Percentiles rank a stretch among this genome's conserved stretches.
phyloP scores from a whole-genome alignment of 768 basidiomycete genomes.

The Amanita subjunquillea region DNA sequence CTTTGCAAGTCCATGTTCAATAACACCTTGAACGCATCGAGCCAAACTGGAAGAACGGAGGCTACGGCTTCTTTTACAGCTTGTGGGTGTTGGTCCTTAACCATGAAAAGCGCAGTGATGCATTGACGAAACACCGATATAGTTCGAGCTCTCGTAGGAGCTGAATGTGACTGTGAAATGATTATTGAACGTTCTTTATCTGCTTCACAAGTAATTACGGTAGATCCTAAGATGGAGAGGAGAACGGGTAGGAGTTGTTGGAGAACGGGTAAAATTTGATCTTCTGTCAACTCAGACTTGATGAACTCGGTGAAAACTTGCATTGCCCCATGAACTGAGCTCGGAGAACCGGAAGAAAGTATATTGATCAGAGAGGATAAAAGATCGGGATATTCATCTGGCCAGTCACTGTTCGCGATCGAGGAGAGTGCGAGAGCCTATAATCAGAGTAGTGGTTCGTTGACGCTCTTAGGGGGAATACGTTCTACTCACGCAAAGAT shows the following conservation, averaged over 20 bases:
- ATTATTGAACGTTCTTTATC: conserved; percentile 3
- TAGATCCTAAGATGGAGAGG: conserved; percentile 65
- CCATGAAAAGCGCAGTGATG: conserved; percentile 84
- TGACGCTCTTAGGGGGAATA: not conserved
- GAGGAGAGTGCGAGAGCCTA: conserved; percentile 85
- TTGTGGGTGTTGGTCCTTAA: conserved; percentile 86
- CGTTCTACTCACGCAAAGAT: conserved; percentile 53
- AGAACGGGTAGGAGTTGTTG: conserved; percentile 82
- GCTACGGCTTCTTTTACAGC: conserved; percentile 76
- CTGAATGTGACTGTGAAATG: conserved; percentile 46
- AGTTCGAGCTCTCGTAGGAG: conserved; percentile 76
- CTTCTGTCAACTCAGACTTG: conserved; percentile 85
- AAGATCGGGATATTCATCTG: conserved; percentile 92
- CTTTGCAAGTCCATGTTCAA: conserved; percentile 50
- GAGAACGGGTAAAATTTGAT: conserved; percentile 90
- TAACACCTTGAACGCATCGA: conserved; percentile 80
- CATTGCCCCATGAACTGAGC: conserved; percentile 91
- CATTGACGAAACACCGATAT: conserved; percentile 89
- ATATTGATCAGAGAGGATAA: conserved; percentile 65
- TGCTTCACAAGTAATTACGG: conserved; percentile 28
- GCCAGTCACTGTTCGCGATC: conserved; percentile 91
- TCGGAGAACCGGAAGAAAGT: conserved; percentile 60
- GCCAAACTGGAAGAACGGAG: conserved; percentile 80
- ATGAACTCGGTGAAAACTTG: conserved; percentile 93
- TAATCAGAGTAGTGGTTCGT: not conserved